A percentile compares a stretch with the other conserved stretches of the same genome.
phyloP scores from a whole-genome alignment of 179 eudicot genomes.

The Beta lomatogona region DNA sequence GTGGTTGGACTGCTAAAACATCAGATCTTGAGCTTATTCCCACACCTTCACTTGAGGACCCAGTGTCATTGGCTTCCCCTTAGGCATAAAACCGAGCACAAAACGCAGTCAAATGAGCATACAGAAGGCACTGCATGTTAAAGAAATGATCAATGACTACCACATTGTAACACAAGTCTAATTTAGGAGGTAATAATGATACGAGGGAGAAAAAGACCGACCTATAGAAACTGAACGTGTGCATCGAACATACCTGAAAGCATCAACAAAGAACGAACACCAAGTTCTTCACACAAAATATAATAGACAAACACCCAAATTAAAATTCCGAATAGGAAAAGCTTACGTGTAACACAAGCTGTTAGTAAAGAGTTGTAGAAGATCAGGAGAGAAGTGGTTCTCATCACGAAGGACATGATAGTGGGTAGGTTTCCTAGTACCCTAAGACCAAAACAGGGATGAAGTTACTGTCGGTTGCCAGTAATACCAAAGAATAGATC shows the following conservation, averaged over 20 bases:
- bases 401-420: slow-evolving; percentile 75
- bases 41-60: slow-evolving; percentile 39
- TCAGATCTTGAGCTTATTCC: not conserved
- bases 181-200: not conserved
- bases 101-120: slow-evolving; percentile 70
- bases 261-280: not conserved
- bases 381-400: slow-evolving; percentile 59
- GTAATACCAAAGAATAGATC: not conserved
- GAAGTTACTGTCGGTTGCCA: not conserved
- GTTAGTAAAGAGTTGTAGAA: slow-evolving; percentile 56
- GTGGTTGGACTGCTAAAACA: slow-evolving; percentile 29
- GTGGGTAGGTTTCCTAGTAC: slow-evolving; percentile 72
- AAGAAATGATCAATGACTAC: not conserved
- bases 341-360: slow-evolving; percentile 71
- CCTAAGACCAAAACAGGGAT: slow-evolving; percentile 31
- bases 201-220: slow-evolving; percentile 13
- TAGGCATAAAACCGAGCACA: slow-evolving; percentile 63
- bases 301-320: not conserved
- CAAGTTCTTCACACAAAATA: not conserved
- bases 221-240: slow-evolving; percentile 71
- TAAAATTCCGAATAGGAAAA: not conserved
- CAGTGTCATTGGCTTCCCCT: slow-evolving; percentile 35
- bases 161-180: not conserved
- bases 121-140: slow-evolving; percentile 63
- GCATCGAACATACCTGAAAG: slow-evolving; percentile 61